Base-by-base conservation (phyloP, 805 yeast species). In the Phaffomyces opuntiae region DNA sequence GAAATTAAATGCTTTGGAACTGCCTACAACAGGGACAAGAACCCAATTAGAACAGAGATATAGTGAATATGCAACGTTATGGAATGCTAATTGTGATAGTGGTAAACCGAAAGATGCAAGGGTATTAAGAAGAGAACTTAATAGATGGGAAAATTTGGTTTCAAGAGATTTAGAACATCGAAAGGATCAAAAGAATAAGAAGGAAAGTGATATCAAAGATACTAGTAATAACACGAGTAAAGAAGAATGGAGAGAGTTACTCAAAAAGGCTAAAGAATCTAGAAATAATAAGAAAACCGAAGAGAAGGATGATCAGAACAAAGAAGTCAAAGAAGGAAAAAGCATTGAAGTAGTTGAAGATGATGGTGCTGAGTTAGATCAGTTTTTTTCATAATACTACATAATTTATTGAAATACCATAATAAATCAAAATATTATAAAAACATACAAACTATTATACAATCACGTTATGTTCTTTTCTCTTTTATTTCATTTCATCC, bases 51-150 rank as follows among this genome's bases (percentile, higher is more conserved):
- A 86, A 49, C 64, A 74, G 17, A 65, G 98, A 36, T 85, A 85
- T 58, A 81, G 78, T 50, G 91, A 89, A 52, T 90, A 80, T 67
- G 78, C 83, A 46, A 77, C 81, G 31, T 58, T 88, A 11, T 84
- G 82, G 80, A 90, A 90, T 58, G 81, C 96, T 12, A 88, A 88
- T 56, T 73, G 81, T 38, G 96, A 88, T 57, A 75, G 89, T 7
- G 66, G 75, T 33, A 71, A 69, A 29, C 96, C 96, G 0, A 76
- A 75, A 5, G 63, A 77, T 25, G 80, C 78, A 21, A 64, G 68
- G 35, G 74, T 76, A 6, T 61, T 90, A 41, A 68, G 77, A 40
- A 77, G 73, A 44, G 74, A 74, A 43, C 68, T 90, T 35, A 60
- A 65, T 21, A 78, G 79, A 54, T 85, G 95, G 95, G 96, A 88